phyloP scores from a whole-genome alignment of 2,329 filamentous ascomycete genomes.

The Colletotrichum sp. region DNA sequence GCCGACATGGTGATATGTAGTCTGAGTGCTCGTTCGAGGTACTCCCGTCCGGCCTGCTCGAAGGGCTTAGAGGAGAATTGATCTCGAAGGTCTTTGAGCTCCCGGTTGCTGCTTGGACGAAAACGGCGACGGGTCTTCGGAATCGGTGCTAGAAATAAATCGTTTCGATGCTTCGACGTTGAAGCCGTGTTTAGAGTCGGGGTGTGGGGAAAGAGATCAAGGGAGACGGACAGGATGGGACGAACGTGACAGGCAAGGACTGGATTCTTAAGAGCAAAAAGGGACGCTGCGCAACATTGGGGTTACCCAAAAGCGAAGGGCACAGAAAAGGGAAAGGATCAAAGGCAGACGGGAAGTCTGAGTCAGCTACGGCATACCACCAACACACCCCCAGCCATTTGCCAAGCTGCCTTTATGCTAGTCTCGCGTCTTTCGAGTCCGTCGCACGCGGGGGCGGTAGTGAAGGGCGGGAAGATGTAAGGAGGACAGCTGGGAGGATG shows the following conservation, averaged over 20 bases:
- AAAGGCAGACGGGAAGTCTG: neutral
- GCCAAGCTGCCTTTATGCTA: slow-evolving; percentile 5
- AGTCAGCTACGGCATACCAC: slow-evolving; percentile 4
- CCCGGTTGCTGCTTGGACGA: neutral
- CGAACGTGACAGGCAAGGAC: neutral
- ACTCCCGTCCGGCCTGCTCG: too few species aligned
- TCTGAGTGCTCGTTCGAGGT: neutral
- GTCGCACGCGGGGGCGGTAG: neutral
- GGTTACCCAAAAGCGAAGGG: neutral
- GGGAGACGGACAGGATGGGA: neutral
- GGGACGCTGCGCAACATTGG: neutral
- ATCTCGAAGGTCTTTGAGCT: neutral
- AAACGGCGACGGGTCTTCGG: neutral
- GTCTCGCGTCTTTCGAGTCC: neutral
- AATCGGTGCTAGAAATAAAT: neutral
- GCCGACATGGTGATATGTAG: slow-evolving; percentile 1
- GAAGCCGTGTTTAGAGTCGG: neutral
- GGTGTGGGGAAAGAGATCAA: neutral
- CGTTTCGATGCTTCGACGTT: neutral
- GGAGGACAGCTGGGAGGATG: neutral
- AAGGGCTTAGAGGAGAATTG: neutral
- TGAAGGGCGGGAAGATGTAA: neutral
- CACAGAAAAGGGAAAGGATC: neutral
- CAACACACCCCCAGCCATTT: neutral
- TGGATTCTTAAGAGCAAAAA: neutral